A percentile compares a stretch with the other conserved stretches of the same genome.
These are phyloP conservation scores for Phialemonium atrogriseum DNA, from an alignment of 2,329 filamentous ascomycete species.

Conservation along the genomic window DNA sequence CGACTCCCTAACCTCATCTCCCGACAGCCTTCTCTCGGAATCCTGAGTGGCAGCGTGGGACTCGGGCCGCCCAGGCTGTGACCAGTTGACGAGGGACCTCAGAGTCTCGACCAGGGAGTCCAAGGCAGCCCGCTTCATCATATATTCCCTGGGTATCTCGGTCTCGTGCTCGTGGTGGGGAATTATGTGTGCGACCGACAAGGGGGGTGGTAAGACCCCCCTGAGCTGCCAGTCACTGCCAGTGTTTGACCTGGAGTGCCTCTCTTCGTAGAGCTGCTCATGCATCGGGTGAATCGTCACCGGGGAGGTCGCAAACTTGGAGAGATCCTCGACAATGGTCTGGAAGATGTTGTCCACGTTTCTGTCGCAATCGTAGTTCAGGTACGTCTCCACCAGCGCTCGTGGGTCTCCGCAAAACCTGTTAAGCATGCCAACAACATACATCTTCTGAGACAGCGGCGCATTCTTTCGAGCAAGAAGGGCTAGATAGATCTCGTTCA, in stretches of 20 bases:
- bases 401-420: constrained; percentile 78
- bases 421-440: constrained; percentile 79
- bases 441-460: constrained; percentile 83
- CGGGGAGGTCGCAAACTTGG: constrained; percentile 73
- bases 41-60: constrained; percentile 39
- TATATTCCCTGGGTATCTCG: constrained; percentile 79
- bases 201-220: constrained; percentile 75
- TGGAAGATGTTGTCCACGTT: constrained; percentile 97
- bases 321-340: constrained; percentile 86
- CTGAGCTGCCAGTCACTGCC: constrained; percentile 77
- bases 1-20: constrained; percentile 56
- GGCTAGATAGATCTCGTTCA: constrained; percentile 94
- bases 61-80: constrained; percentile 56
- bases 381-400: constrained; percentile 86
- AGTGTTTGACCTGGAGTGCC: constrained; percentile 51
- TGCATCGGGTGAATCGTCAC: constrained; percentile 67
- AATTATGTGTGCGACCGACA: constrained; percentile 70
- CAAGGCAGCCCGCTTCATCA: constrained; percentile 81
- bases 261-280: constrained; percentile 81
- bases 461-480: constrained; percentile 83
- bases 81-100: constrained; percentile 89
- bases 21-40: constrained; percentile 44
- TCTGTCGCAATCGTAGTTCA: constrained; percentile 97
- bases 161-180: constrained; percentile 52
- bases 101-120: constrained; percentile 85